phyloP scores from a whole-genome alignment of 179 eudicot genomes.

The Heliamphora pulchella region DNA sequence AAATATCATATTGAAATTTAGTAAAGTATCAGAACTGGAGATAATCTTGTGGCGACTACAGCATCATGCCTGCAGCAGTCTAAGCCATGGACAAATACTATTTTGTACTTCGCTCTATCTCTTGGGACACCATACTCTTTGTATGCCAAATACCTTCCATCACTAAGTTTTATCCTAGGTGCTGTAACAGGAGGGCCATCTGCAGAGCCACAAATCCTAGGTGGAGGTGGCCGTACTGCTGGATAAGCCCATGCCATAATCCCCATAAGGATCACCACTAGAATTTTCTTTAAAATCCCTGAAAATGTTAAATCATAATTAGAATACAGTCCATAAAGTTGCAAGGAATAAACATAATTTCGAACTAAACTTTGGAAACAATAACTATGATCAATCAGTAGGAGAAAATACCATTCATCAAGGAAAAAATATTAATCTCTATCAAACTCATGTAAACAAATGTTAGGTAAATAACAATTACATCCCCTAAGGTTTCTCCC shows the following conservation, averaged over 20 bases:
- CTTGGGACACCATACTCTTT: conserved; percentile 49
- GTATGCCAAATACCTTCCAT: conserved; percentile 59
- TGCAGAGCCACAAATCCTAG: conserved; percentile 46
- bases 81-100: conserved; percentile 44
- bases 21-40: conserved; percentile 31
- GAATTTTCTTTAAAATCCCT: conserved; percentile 39
- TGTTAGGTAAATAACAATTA: no score
- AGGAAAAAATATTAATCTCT: no score
- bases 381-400: no score
- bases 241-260: conserved; percentile 51
- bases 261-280: conserved; percentile 38
- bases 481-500: no score
- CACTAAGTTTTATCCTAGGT: conserved; percentile 44
- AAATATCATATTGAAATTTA: no score
- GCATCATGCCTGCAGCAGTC: conserved; percentile 38
- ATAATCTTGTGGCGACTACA: conserved; percentile 26
- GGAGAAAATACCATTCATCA: no score
- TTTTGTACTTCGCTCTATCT: conserved; percentile 40
- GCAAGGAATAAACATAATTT: no score
- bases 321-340: not conserved
- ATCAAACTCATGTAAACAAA: no score
- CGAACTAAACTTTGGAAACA: no score
- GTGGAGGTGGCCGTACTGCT: conserved; percentile 41
- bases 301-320: conserved; percentile 13
- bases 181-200: conserved; percentile 52